A percentile compares a stretch with the other conserved stretches of the same genome.
phyloP scores from a whole-genome alignment of 805 yeast genomes.

The Maudiozyma serrabonitensis region DNA sequence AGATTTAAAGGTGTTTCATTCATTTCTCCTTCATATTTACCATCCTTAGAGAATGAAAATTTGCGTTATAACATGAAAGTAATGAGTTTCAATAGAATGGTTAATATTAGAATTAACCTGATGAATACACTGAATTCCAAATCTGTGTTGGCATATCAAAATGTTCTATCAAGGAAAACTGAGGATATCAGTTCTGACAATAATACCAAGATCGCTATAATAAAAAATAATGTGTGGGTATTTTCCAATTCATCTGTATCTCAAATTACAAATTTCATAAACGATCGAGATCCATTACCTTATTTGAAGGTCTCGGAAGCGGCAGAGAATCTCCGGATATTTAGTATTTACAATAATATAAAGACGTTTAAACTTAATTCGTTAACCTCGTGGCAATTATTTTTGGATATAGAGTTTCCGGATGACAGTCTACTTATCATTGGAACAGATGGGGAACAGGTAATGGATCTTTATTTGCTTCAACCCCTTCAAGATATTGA shows the following conservation, averaged over 20 bases:
- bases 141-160: not conserved
- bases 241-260: constrained; percentile 5
- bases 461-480: constrained; percentile 5
- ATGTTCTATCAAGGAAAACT: constrained; percentile 1
- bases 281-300: not conserved
- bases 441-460: not conserved
- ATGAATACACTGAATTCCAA: constrained; percentile 3
- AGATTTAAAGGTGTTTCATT: constrained; percentile 19
- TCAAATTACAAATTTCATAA: not conserved
- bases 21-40: not conserved
- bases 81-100: constrained; percentile 2
- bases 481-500: not conserved
- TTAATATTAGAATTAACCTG: constrained; percentile 1
- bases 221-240: constrained; percentile 1
- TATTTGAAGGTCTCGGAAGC: not conserved
- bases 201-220: not conserved
- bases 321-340: not conserved
- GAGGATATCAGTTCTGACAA: constrained; percentile 3
- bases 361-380: not conserved
- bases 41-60: not conserved
- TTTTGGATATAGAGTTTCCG: not conserved
- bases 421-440: not conserved
- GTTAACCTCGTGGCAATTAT: not conserved
- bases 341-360: not conserved
- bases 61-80: not conserved